Evolutionary conservation across 2,329 filamentous ascomycete genomes (phyloP), one percentile per base, ranked within the genome.

Genomic region (Rhexocercosporidium sp.): DNA sequence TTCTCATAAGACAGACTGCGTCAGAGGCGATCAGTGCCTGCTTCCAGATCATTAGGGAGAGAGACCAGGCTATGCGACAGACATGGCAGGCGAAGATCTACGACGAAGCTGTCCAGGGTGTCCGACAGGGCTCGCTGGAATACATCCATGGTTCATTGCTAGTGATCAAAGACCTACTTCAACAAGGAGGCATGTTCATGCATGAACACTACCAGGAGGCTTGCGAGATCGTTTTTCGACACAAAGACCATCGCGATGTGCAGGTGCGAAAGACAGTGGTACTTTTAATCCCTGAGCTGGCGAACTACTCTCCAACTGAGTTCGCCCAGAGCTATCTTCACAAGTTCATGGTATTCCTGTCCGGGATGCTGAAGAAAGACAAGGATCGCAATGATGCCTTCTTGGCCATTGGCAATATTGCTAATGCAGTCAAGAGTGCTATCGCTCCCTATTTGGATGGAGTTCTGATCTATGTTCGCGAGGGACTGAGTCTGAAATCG

Each of bases 171-270:
- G 95, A 98, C 80, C 86, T 99, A 57, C 88, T 99, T 20, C 88
- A 96, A 70, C 95, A 97, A 78, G 96, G 96, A 62, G 94, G 94
- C 74, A 99, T 99, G 95, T 99, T 97, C 79, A 98, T 99, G 96
- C 94, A 97, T 75, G 92, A 94, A 46, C 89, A 94, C 77, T 99
- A 98, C 79, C 88, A 91, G 66, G 93, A 97, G 73, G 91, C 93
- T 12, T 98, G 95, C 78, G 96, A 99, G 70, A 94, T 96, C 70
- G 92, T 97, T 41, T 90, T 95, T 71, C 91, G 92, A 69, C 92
- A 97, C 78, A 97, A 97, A 79, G 96, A 99, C 73, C 93, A 98
- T 74, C 89, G 93, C 63, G 96, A 99, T 73, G 83, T 89, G 3
- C 91, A 94, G 41, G 96, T 98, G 72, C 88, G 95, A 64, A 92